Evolutionary conservation across 108 stramenopile species (phyloP), one percentile per base, ranked within the genome.

Genomic region (Mediolabrus comicus): DNA sequence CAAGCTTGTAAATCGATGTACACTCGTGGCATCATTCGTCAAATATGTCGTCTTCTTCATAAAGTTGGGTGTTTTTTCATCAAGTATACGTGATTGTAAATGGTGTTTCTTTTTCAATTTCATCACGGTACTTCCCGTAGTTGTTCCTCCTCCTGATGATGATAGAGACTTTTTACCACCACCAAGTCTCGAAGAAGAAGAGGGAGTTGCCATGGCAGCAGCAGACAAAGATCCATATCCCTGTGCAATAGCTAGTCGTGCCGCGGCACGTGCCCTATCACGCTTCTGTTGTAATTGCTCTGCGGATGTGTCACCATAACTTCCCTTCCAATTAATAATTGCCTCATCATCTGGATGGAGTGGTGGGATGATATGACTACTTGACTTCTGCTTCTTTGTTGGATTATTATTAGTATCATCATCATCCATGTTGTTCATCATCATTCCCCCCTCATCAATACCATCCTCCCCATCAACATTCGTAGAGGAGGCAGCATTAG

Each of bases 31-130:
- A 75, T 91, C 90, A 63, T 95, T 95, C 65, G 89, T 85, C 22
- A 95, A 72, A 54, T 95, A 95, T 9, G 91, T 95, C 1, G 90
- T 92, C 83, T 90, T 92, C 39, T 92, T 95, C 93, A 95, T 95
- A 79, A 86, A 92, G 53, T 85, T 86, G 1, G 83, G 78, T 2
- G 62, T 79, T 22, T 80, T 57, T 53, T 92, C 89, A 57, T 95
- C 77, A 59, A 95, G 60, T 11, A 95, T 88, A 58, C 93, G 93
- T 29, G 90, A 91, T 38, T 77, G 60, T 49, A 91, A 82, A 11
- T 76, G 77, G 72, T 87, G 82, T 74, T 84, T 86, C 49, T 58
- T 77, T 51, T 83, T 83, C 27, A 79, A 43, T 43, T 43, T 43
- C 41, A 43, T 43, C 6, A 43, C 41, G 14, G 13, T 39, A n/a